These are phyloP conservation scores for Daedaleopsis sinensis DNA, from an alignment of 768 basidiomycete species.

Conservation along the genomic window DNA sequence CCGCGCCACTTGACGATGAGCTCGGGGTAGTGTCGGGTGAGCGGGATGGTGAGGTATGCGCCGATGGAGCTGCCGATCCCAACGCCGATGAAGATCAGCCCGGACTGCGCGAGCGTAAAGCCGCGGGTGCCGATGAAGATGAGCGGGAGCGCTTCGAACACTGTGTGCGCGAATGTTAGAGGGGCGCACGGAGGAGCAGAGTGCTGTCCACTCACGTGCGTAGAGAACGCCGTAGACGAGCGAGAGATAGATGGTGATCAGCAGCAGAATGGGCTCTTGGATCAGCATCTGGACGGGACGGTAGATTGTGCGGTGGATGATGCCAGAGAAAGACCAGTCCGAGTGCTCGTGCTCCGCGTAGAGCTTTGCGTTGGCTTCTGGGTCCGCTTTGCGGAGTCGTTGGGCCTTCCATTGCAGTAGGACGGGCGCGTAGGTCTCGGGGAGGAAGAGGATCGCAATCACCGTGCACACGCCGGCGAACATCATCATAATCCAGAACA, in stretches of 20 bases:
- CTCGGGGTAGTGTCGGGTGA: slow-evolving; percentile 34
- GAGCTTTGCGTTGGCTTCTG: slow-evolving; percentile 43
- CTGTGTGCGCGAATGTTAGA: slow-evolving; percentile 14
- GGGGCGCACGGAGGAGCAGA: not conserved
- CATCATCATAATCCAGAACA: slow-evolving; percentile 74
- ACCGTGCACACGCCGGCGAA: slow-evolving; percentile 56
- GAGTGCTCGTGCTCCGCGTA: slow-evolving; percentile 63
- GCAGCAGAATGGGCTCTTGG: slow-evolving; percentile 63
- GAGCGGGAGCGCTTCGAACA: slow-evolving; percentile 43
- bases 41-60: slow-evolving; percentile 29
- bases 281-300: slow-evolving; percentile 65
- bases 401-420: slow-evolving; percentile 48
- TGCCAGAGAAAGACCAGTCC: slow-evolving; percentile 53
- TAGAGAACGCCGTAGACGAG: slow-evolving; percentile 65
- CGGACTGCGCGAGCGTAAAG: slow-evolving; percentile 39
- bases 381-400: slow-evolving; percentile 51
- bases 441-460: slow-evolving; percentile 49
- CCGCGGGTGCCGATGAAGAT: slow-evolving; percentile 40
- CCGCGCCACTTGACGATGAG: slow-evolving; percentile 42
- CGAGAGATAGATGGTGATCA: slow-evolving; percentile 64
- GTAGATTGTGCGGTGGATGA: slow-evolving; percentile 58
- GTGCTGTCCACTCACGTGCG: slow-evolving; percentile 44
- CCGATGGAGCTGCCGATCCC: slow-evolving; percentile 39
- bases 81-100: slow-evolving; percentile 45
- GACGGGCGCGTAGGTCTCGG: slow-evolving; percentile 71